These are phyloP conservation scores for Chaetomium olivaceum DNA, from an alignment of 2,329 filamentous ascomycete genomes.

Conservation along the genomic window DNA sequence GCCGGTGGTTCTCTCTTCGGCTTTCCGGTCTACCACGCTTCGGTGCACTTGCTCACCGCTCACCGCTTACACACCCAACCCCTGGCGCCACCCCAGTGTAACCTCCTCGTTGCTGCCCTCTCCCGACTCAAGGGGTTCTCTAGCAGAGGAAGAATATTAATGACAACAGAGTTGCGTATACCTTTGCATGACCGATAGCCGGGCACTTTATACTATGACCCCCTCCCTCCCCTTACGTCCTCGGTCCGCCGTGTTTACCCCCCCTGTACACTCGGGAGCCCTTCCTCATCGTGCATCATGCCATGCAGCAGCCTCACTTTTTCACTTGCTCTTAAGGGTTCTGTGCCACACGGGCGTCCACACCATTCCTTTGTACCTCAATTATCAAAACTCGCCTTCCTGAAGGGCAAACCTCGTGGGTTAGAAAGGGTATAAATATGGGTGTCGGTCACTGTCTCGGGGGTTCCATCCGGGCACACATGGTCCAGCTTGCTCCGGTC, in stretches of 20 bases:
- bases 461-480: neutral
- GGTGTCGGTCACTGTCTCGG: neutral
- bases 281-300: constrained; percentile 1
- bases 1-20: neutral
- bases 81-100: neutral
- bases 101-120: neutral
- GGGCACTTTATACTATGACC: neutral
- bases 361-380: neutral
- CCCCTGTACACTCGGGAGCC: neutral
- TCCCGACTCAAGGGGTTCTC: neutral
- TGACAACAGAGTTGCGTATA: neutral
- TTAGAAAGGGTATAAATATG: constrained; percentile 10
- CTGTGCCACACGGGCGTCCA: neutral
- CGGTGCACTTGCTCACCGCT: constrained; percentile 9
- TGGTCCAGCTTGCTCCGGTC: neutral
- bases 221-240: neutral
- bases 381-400: neutral
- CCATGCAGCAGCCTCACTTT: constrained; percentile 24
- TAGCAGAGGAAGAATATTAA: neutral
- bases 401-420: neutral
- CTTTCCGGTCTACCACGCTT: neutral
- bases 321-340: neutral
- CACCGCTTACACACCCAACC: neutral
- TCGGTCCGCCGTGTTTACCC: neutral
- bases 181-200: neutral